phyloP scores from a whole-genome alignment of 176 grass and related monocot species.

The Oryza glumipatula region DNA sequence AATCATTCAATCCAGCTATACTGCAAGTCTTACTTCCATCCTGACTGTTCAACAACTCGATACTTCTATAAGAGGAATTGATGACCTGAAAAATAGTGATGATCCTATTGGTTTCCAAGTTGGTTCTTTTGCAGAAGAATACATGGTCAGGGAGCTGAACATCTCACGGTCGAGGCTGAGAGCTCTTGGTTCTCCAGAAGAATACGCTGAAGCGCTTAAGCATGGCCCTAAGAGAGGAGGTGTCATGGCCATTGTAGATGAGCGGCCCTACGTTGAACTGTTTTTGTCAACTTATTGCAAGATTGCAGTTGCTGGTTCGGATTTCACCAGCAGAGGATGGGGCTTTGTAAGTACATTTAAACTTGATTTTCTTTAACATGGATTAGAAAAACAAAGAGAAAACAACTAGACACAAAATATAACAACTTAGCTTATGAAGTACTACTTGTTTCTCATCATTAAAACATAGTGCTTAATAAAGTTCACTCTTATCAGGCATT shows the following conservation, averaged over 20 bases:
- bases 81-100: slow-evolving; percentile 64
- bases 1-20: slow-evolving; percentile 97
- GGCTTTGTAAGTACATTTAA: slow-evolving; percentile 84
- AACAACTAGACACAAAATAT: neutral
- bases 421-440: neutral
- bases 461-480: slow-evolving; percentile 33
- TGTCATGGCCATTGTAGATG: slow-evolving; percentile 85
- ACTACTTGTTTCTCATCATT: neutral
- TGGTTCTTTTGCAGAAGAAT: slow-evolving; percentile 85
- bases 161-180: slow-evolving; percentile 70
- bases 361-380: neutral
- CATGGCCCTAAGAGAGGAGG: slow-evolving; percentile 76
- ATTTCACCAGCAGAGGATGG: slow-evolving; percentile 91
- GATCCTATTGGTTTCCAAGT: slow-evolving; percentile 88
- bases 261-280: slow-evolving; percentile 79
- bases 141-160: slow-evolving; percentile 84
- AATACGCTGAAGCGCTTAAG: slow-evolving; percentile 67
- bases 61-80: slow-evolving; percentile 78
- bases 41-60: slow-evolving; percentile 92
- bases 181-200: slow-evolving; percentile 70
- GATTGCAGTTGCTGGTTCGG: slow-evolving; percentile 80
- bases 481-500: slow-evolving; percentile 60
- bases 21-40: slow-evolving; percentile 96
- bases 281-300: slow-evolving; percentile 73
- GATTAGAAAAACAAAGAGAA: slow-evolving; percentile 22